phyloP scores from a whole-genome alignment of 306 rosid genomes.

The Sesbania bispinosa region DNA sequence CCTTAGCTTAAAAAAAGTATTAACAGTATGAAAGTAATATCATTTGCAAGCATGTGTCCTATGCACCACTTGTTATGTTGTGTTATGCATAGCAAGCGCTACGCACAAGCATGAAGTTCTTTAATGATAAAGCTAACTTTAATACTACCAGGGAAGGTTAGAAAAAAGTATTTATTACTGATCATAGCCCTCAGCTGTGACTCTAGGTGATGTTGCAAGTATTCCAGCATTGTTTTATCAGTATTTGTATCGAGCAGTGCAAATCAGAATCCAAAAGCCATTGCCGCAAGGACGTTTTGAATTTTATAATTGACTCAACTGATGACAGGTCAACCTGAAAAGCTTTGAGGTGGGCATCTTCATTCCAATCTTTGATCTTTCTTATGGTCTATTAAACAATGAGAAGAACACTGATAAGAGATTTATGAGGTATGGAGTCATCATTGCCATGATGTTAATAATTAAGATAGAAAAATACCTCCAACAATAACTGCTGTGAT shows the following conservation, averaged over 20 bases:
- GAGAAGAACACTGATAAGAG: slow-evolving; percentile 14
- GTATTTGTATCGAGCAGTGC: slow-evolving; percentile 78
- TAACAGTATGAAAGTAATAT: slow-evolving; percentile 17
- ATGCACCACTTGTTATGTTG: neutral
- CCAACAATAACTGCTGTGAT: slow-evolving; percentile 47
- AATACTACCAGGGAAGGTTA: neutral
- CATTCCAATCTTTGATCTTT: slow-evolving; percentile 56
- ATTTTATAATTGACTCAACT: slow-evolving; percentile 48
- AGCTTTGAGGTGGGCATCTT: slow-evolving; percentile 57
- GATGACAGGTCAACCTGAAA: slow-evolving; percentile 74
- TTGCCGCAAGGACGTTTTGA: slow-evolving; percentile 53
- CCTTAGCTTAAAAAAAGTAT: slow-evolving; percentile 13
- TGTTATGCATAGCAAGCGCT: neutral
- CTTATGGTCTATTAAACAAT: slow-evolving; percentile 48
- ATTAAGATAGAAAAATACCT: slow-evolving; percentile 43
- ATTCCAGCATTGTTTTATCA: slow-evolving; percentile 89
- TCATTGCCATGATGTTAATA: neutral
- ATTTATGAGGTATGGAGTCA: neutral
- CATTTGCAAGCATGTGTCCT: neutral
- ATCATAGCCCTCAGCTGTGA: slow-evolving; percentile 74
- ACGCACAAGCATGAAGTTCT: neutral
- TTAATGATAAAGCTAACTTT: neutral
- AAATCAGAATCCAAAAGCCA: slow-evolving; percentile 72
- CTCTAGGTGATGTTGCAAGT: slow-evolving; percentile 73
- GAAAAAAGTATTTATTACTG: slow-evolving; percentile 48